Evolutionary conservation across 208 protist species (phyloP).

Genomic region (Leishmania tarentolae): DNA sequence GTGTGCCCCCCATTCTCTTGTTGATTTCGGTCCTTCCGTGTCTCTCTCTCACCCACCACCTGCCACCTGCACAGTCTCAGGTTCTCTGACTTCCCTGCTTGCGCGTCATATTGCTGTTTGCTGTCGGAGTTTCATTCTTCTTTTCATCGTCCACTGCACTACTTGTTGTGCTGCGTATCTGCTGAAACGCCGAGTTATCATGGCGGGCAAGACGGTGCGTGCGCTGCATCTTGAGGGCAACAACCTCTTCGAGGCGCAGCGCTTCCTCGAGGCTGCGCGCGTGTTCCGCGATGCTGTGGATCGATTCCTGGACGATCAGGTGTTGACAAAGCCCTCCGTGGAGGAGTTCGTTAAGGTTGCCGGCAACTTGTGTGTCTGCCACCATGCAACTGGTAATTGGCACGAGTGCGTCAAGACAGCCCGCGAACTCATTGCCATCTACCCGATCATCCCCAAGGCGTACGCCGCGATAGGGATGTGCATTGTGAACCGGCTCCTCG

Average conservation of each 20-base stretch:
- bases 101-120: no score
- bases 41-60: background rate
- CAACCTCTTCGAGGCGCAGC: slow-evolving; percentile 27
- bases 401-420: slow-evolving; percentile 37
- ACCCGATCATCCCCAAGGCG: slow-evolving; percentile 55
- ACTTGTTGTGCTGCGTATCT: background rate
- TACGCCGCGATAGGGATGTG: slow-evolving; percentile 60
- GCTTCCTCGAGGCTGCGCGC: slow-evolving; percentile 23
- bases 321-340: slow-evolving; percentile 25
- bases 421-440: slow-evolving; percentile 41
- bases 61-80: background rate
- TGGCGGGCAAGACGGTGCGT: slow-evolving; percentile 17
- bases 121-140: no score
- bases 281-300: slow-evolving; percentile 34
- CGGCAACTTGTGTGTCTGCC: slow-evolving; percentile 44
- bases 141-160: background rate
- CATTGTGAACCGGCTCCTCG: slow-evolving; percentile 37
- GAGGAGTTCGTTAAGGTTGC: slow-evolving; percentile 56
- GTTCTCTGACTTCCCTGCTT: background rate
- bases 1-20: background rate
- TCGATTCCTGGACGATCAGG: slow-evolving; percentile 35
- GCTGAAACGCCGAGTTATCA: background rate
- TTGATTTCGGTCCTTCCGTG: background rate
- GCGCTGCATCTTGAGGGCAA: slow-evolving; percentile 33
- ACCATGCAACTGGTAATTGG: slow-evolving; percentile 30